phyloP scores from a whole-genome alignment of 331 rosid species.

The Telfairia occidentalis region DNA sequence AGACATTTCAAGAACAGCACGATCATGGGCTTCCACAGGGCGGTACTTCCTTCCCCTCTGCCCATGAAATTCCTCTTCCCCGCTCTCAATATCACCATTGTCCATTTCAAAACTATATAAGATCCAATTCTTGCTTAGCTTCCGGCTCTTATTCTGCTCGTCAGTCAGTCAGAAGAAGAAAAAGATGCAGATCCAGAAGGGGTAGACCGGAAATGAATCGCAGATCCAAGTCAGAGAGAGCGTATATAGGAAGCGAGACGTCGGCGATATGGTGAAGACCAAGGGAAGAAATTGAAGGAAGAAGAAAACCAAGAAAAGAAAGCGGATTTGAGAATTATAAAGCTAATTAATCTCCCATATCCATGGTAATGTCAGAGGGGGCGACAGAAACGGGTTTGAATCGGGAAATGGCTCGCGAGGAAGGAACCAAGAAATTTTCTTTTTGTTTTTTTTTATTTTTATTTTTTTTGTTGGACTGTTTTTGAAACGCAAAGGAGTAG shows the following conservation, averaged over 20 bases:
- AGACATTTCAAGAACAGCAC: conserved; percentile 98
- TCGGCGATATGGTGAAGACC: background rate
- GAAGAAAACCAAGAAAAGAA: background rate
- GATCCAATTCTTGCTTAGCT: background rate
- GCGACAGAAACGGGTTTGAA: conserved; percentile 13
- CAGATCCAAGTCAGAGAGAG: conserved; percentile 12
- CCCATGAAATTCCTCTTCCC: conserved; percentile 49
- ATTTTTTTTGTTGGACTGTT: background rate
- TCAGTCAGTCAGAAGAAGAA: conserved; percentile 5
- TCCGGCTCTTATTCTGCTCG: background rate
- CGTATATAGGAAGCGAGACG: background rate
- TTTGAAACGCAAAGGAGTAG: background rate
- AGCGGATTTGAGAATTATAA: background rate
- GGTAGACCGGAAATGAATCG: conserved; percentile 24
- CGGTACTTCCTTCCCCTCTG: conserved; percentile 69
- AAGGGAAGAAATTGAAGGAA: background rate
- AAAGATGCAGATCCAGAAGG: conserved; percentile 20
- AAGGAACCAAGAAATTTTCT: background rate
- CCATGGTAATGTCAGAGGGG: background rate
- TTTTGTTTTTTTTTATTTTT: background rate
- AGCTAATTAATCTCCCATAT: background rate
- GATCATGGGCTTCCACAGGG: conserved; percentile 84
- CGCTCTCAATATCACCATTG: conserved; percentile 71
- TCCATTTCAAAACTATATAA: conserved; percentile 28
- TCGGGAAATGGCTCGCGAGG: background rate